Evolutionary conservation across 2,329 filamentous ascomycete species (phyloP).

Genomic region (Cladophialophora exuberans): DNA sequence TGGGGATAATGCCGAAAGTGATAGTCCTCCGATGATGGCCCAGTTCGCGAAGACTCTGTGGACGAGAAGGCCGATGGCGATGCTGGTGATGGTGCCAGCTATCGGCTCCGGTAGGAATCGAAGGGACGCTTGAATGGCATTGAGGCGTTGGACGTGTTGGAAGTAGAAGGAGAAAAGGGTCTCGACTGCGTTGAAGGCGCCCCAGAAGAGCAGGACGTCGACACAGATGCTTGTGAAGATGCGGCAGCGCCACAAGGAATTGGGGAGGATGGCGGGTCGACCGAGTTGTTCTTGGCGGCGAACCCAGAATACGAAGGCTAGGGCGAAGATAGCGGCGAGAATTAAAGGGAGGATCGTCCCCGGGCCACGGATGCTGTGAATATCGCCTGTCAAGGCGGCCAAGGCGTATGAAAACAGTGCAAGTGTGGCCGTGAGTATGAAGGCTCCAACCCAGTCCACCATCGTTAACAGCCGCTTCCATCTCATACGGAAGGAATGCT

Average conservation of each 20-base stretch:
- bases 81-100: conserved; percentile 41
- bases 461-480: conserved; percentile 44
- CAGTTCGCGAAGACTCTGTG: conserved; percentile 47
- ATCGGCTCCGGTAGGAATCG: conserved; percentile 49
- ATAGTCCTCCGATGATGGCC: conserved; percentile 45
- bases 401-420: conserved; percentile 57
- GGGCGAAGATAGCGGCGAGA: conserved; percentile 48
- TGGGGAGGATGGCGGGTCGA: conserved; percentile 63
- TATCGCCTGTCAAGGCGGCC: conserved; percentile 35
- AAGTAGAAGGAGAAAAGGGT: conserved; percentile 37
- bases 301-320: conserved; percentile 60
- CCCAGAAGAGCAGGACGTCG: conserved; percentile 52
- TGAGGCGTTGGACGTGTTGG: conserved; percentile 53
- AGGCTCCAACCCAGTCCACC: conserved; percentile 59
- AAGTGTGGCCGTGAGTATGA: conserved; percentile 50
- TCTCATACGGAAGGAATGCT: conserved; percentile 34
- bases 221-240: conserved; percentile 61
- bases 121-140: conserved; percentile 50
- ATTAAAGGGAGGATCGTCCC: conserved; percentile 52
- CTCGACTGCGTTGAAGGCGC: conserved; percentile 53
- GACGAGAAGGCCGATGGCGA: conserved; percentile 52
- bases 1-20: conserved; percentile 52
- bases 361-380: conserved; percentile 44
- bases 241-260: conserved; percentile 61
- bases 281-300: conserved; percentile 51